phyloP scores from a whole-genome alignment of 352 stramenopile species.

The Pythium angustatum region DNA sequence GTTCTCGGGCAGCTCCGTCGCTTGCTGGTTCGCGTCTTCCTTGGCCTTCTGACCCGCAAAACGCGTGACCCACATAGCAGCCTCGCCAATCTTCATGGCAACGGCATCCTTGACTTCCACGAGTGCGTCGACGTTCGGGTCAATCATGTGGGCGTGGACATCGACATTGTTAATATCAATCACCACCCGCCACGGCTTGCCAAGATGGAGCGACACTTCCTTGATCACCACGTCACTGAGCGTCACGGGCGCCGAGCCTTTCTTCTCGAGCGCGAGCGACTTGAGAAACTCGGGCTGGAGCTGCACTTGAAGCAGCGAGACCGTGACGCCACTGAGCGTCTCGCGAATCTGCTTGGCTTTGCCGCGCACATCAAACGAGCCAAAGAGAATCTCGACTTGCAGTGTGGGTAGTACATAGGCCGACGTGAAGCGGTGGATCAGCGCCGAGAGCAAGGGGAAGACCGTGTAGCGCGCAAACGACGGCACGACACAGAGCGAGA shows the following conservation, averaged over 20 bases:
- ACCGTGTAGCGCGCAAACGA: conserved; percentile 34
- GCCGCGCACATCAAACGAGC: conserved; percentile 26
- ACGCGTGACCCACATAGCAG: conserved; percentile 20
- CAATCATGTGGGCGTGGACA: conserved; percentile 20
- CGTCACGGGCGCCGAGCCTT: conserved; percentile 23
- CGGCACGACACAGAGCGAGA: conserved; percentile 33
- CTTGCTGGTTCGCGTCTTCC: conserved; percentile 19
- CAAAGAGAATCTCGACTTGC: conserved; percentile 29
- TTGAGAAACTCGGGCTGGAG: conserved; percentile 32
- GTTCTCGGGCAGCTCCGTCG: conserved; percentile 13
- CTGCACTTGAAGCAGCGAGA: conserved; percentile 28
- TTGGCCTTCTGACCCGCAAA: conserved; percentile 29
- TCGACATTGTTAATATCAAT: conserved; percentile 32
- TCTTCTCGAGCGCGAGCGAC: conserved; percentile 30
- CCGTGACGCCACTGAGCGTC: conserved; percentile 27
- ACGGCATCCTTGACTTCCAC: conserved; percentile 29
- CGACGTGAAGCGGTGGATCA: conserved; percentile 33
- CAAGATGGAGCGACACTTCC: conserved; percentile 28
- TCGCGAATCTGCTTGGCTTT: conserved; percentile 24
- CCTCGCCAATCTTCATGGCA: conserved; percentile 29
- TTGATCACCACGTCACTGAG: conserved; percentile 25
- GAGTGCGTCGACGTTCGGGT: conserved; percentile 23
- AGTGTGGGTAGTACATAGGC: conserved; percentile 32
- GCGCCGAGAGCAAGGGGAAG: conserved; percentile 31
- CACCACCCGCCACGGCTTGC: conserved; percentile 29